Evolutionary conservation across 2,329 filamentous ascomycete species (phyloP).

Genomic region (Aureobasidium sp.): DNA sequence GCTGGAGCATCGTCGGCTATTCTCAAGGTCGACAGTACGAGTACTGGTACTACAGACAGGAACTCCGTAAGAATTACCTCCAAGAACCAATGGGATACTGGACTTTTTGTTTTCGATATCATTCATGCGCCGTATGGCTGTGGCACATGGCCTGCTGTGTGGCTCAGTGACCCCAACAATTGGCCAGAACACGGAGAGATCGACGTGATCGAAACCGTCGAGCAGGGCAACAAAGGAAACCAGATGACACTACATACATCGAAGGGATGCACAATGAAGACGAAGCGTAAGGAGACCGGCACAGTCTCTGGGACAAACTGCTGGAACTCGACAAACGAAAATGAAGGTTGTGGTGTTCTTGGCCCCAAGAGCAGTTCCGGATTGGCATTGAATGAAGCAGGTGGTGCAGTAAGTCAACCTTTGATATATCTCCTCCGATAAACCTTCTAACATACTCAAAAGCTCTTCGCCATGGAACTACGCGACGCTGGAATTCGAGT

Average conservation of each 20-base stretch:
- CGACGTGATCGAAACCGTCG: conserved; percentile 29
- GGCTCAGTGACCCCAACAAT: conserved; percentile 52
- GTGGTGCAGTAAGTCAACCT: conserved; percentile 24
- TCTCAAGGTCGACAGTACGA: conserved; percentile 20
- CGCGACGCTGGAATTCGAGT: conserved; percentile 51
- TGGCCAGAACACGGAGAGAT: conserved; percentile 44
- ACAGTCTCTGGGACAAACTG: conserved; percentile 22
- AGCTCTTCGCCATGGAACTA: conserved; percentile 50
- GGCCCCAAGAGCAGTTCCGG: conserved; percentile 26
- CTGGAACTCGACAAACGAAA: conserved; percentile 18
- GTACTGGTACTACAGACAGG: conserved; percentile 37
- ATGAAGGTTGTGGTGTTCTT: conserved; percentile 23
- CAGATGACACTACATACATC: conserved; percentile 25
- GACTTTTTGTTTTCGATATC: conserved; percentile 59
- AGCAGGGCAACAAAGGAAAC: conserved; percentile 24
- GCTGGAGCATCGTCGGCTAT: conserved; percentile 19
- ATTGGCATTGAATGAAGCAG: conserved; percentile 21
- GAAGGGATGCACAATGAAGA: conserved; percentile 23
- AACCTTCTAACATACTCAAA: background rate
- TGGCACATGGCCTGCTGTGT: conserved; percentile 57
- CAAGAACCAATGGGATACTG: conserved; percentile 49
- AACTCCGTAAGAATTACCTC: conserved; percentile 57
- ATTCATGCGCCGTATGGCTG: conserved; percentile 56
- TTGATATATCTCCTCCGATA: background rate
- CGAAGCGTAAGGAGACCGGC: conserved; percentile 27